Conservation (phyloP, 139 green algal species). For the Gonium pectorale region DNA sequence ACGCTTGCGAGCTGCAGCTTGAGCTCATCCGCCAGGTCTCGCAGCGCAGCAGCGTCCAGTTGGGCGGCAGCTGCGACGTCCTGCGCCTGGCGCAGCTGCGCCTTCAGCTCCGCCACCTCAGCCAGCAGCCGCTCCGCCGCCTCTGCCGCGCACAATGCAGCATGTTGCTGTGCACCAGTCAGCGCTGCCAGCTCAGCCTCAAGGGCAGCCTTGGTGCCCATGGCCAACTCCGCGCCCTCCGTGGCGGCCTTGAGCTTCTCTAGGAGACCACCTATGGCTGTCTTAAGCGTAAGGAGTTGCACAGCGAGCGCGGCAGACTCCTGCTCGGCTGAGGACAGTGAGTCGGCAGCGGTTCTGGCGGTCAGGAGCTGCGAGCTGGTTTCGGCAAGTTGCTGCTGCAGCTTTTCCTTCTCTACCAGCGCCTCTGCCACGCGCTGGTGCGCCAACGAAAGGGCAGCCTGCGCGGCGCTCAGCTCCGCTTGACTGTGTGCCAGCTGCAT, state of each 20-base stretch:
- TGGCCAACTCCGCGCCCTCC: neutral
- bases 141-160: neutral
- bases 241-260: neutral
- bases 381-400: neutral
- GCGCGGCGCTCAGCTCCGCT: neutral
- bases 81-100: neutral
- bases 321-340: neutral
- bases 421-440: conserved; percentile 16
- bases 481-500: neutral
- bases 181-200: neutral
- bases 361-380: neutral
- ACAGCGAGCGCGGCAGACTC: neutral
- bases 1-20: neutral
- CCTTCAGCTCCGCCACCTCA: neutral
- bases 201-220: neutral
- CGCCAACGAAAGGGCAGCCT: neutral
- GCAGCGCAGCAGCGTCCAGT: neutral
- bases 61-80: neutral
- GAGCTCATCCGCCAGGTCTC: neutral
- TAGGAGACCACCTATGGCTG: neutral
- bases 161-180: neutral
- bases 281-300: neutral
- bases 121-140: neutral
- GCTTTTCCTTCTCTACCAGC: neutral
- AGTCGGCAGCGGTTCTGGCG: conserved; percentile 10